Evolutionary conservation across 1,284 basidiomycete species (phyloP).

Genomic region (Leccinum huronense): DNA sequence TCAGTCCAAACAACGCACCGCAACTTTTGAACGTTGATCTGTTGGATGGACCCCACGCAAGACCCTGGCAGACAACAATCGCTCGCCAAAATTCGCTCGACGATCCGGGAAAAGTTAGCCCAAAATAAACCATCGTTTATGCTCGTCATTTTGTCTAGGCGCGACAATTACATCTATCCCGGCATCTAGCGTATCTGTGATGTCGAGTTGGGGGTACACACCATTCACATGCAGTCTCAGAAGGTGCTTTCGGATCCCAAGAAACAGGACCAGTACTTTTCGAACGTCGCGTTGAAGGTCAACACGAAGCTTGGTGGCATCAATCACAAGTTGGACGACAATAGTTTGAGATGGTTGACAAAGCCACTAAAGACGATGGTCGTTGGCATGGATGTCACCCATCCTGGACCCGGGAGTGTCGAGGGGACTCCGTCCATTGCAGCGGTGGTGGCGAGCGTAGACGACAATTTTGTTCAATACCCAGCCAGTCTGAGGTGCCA

Average conservation of each 20-base stretch:
- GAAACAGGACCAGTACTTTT: slow-evolving; percentile 73
- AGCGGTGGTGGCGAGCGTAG: slow-evolving; percentile 74
- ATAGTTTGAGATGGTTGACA: slow-evolving; percentile 60
- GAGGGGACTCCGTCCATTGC: slow-evolving; percentile 75
- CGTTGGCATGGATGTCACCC: slow-evolving; percentile 74
- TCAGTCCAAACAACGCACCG: slow-evolving; percentile 31
- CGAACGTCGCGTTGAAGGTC: slow-evolving; percentile 41
- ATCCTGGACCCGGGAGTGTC: slow-evolving; percentile 61
- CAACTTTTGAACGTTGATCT: slow-evolving; percentile 38
- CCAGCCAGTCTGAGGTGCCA: slow-evolving; percentile 69
- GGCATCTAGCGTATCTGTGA: slow-evolving; percentile 75
- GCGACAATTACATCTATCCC: slow-evolving; percentile 71
- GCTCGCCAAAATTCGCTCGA: slow-evolving; percentile 41
- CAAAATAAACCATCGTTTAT: slow-evolving; percentile 48
- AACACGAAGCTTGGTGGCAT: slow-evolving; percentile 79
- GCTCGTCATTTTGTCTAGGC: slow-evolving; percentile 59
- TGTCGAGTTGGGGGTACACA: slow-evolving; percentile 64
- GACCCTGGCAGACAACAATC: slow-evolving; percentile 47
- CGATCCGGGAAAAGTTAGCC: slow-evolving; percentile 36
- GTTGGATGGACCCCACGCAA: slow-evolving; percentile 23
- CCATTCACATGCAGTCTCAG: slow-evolving; percentile 55
- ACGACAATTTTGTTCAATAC: slow-evolving; percentile 65
- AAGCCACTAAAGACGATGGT: slow-evolving; percentile 66
- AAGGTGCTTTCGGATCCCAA: slow-evolving; percentile 55
- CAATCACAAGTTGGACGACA: slow-evolving; percentile 63